Base-by-base conservation (phyloP, 352 stramenopile genomes). In the Heterotrichella gracilis region DNA sequence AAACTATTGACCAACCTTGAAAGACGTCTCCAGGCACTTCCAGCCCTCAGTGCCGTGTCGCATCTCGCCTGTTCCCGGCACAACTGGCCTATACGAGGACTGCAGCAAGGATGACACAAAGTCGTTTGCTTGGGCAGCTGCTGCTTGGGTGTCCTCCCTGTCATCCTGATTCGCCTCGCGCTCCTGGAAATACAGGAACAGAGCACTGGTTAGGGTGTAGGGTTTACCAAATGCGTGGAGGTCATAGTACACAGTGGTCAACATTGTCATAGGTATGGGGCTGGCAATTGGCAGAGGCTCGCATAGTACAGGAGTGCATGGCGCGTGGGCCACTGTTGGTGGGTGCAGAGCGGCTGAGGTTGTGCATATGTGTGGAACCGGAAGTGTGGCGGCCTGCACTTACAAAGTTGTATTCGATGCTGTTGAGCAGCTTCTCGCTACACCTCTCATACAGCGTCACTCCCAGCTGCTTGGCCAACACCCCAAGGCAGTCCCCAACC, bases 341-440 rank as follows among this genome's bases (percentile, higher is more conserved):
- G n/a, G n/a, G n/a, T n/a, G n/a, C n/a, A n/a, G 88, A 96, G 24
- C 89, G 88, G 66, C 85, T 94, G 0, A 92, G 93, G 73, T 96
- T 88, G 72, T 96, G 88, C 68, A 95, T 78, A 14, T 84, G 64
- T 53, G 53, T 69, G 14, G 69, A 32, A 32, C 69, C 41, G 4
- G 69, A 14, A n/a, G 69, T 19, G 4, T 3, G 19, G 19, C 9
- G 22, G 9, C 63, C n/a, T 3, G 3, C 14, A 13, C 63, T 68
- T 13, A 77, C 76, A 25, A 80, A 78, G 69, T 78, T 78, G 67
- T 69, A 75, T 25, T 79, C 74, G 39, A 89, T 78, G 0, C 82
- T 85, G 23, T 87, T 81, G 24, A 84, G 69, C n/a, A 89, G 75
- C 40, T 84, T 73, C 20, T 80, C 76, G 20, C 78, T 74, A 68